A percentile compares a stretch with the other conserved stretches of the same genome.
phyloP scores from a whole-genome alignment of 1,284 basidiomycete genomes.

The Pseudozyma flocculosa region DNA sequence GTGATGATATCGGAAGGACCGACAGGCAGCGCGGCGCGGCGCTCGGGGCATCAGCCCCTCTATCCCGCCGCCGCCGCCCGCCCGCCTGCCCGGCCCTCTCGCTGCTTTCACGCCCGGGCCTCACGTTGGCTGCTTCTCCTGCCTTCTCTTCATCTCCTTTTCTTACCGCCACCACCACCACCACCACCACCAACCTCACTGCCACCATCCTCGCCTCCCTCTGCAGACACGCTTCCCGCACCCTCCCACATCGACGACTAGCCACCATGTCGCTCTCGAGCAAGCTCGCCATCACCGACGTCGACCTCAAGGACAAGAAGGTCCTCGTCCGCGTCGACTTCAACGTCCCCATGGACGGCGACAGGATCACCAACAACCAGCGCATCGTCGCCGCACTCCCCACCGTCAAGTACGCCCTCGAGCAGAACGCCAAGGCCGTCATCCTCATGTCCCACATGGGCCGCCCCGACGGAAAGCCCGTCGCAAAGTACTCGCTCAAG shows the following conservation, averaged over 20 bases:
- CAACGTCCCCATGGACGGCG: conserved; percentile 84
- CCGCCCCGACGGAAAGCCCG: conserved; percentile 88
- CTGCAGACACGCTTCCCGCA: too few relatives aligned
- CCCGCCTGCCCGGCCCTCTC: too few relatives aligned
- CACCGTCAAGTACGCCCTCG: conserved; percentile 90
- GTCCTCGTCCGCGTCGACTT: conserved; percentile 79
- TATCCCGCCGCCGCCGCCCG: too few relatives aligned
- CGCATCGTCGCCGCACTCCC: conserved; percentile 95
- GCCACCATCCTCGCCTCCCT: not conserved
- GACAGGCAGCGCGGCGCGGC: not conserved
- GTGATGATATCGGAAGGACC: too few relatives aligned
- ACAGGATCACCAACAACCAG: conserved; percentile 90
- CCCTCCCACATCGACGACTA: not conserved
- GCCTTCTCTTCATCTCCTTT: too few relatives aligned
- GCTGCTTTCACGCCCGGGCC: too few relatives aligned
- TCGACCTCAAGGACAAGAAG: conserved; percentile 83
- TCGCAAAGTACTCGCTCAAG: conserved; percentile 86
- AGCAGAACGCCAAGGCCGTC: conserved; percentile 79
- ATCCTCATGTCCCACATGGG: conserved; percentile 98
- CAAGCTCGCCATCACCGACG: conserved; percentile 76
- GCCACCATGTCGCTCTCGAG: conserved; percentile 87
- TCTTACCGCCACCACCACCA: too few relatives aligned
- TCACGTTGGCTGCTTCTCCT: too few relatives aligned
- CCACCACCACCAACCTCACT: not conserved
- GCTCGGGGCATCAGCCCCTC: too few relatives aligned